Evolutionary conservation across 495 filamentous ascomycete genomes (phyloP), one percentile per base, ranked within the genome.

Genomic region (Parathielavia hyrcaniae): DNA sequence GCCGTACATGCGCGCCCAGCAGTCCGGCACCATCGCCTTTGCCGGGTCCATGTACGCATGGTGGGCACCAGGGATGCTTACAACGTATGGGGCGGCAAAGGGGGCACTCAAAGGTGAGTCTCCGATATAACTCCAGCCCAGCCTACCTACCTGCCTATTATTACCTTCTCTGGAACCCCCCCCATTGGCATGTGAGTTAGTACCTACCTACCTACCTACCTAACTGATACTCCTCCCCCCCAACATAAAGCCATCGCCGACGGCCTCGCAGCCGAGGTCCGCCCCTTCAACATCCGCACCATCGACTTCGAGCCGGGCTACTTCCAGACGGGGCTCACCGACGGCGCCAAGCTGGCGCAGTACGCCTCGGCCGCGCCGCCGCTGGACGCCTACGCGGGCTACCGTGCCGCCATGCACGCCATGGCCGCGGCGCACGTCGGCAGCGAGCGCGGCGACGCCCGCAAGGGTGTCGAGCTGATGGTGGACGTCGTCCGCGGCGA

Each of bases 41-140:
- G 62, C 83, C 11, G 76, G 75, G 3, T 78, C 73, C 8, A 74
- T 83, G 32, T 77, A 76, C 4, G 82, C 79, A 2, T 68, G 70
- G 58, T 41, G 75, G 13, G 76, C 71, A 11, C 71, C 75, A 23
- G 71, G 77, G 0, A 70, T 70, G 7, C 71, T 62, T 14, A 62
- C 66, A 17, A 64, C 66, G 34, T 82, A 81, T 61, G 73, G 71
- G 9, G 69, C 72, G 0, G 69, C 64, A 19, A 82, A 81, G 53
- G 71, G 64, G 1, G 73, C 77, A 2, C 20, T 77, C 2, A 69
- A 70, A 22, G 73, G 62, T 23, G 11, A 23, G 3, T 2, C 26
- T 6, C 26, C 26, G 26, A 30, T 2, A 30, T 30, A 30, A 30
- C 26, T 30, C 26, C 6, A 30, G 26, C 26, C 26, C 6, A 30